Base-by-base conservation (phyloP, 352 stramenopile genomes). In the Globisporangium recalcitrans region DNA sequence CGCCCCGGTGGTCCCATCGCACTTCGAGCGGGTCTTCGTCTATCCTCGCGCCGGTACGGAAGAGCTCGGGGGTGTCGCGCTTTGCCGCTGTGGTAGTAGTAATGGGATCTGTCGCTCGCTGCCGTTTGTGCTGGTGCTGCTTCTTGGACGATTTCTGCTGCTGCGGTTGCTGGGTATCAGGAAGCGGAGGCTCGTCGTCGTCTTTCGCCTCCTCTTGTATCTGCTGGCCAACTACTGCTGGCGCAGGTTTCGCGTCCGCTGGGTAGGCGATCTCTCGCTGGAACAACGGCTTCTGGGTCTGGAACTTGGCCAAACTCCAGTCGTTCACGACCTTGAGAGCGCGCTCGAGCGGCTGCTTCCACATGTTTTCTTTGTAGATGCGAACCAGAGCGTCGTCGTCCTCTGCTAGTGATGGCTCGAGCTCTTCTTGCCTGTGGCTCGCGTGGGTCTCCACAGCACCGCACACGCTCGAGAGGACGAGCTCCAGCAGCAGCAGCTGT, bases 1-100 rank as follows among this genome's bases (percentile, higher is more conserved):
- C n/a, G 21, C 69, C 66, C 1, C 24, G 21, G 22, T 21, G 57
- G 26, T 68, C 54, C 48, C 60, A 73, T 5, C 69, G 69, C 26
- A 52, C 64, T 48, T 76, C 69, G 32, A 65, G 53, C n/a, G 64
- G 57, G 26, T 63, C 58, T 40, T 75, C 60, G 6, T 52, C 21
- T 46, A 65, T 60, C 21, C 60, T 29, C 27, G 26, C 27, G 16
- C 53, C 19, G 8, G 38, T 44, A n/a, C 22, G 38, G 16, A 65
- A 65, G 1, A 48, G 24, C 34, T 34, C 58, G 0, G 32, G 47
- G 32, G 38, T 1, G 24, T 21, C 54, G 16, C 16, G 40, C 26
- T 26, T 54, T 36, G 38, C 38, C 16, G 2, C 27, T 31, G 27
- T 31, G 27, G 27, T 31, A 31, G 38, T 44, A 4, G 38, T n/a